These are phyloP conservation scores for Rhynchosporium graminicola DNA, from an alignment of 2,329 filamentous ascomycete genomes.

Conservation along the genomic window DNA sequence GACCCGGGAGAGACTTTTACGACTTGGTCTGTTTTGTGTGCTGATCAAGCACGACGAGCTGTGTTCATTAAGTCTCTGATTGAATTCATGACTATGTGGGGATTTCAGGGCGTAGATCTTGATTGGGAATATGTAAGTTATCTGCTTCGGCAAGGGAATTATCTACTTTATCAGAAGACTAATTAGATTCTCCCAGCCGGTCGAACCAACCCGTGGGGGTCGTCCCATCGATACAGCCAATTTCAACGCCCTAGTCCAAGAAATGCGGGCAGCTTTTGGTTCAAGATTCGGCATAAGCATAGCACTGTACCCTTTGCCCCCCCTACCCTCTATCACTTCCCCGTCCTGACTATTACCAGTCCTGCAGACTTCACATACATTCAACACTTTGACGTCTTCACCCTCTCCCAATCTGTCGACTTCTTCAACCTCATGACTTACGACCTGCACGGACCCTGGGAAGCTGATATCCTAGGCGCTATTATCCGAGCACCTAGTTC, in stretches of 20 bases:
- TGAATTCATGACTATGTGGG: constrained; percentile 41
- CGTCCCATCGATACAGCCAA: constrained; percentile 43
- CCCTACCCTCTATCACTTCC: background rate
- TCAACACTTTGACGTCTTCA: constrained; percentile 38
- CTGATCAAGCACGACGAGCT: constrained; percentile 34
- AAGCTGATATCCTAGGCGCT: constrained; percentile 40
- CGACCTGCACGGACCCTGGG: constrained; percentile 42
- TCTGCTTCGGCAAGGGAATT: background rate
- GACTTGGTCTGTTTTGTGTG: constrained; percentile 40
- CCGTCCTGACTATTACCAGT: constrained; percentile 25
- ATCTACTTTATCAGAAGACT: background rate
- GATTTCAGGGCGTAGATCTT: constrained; percentile 48
- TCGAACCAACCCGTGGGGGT: constrained; percentile 42
- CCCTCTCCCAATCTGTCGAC: constrained; percentile 35
- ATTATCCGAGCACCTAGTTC: constrained; percentile 45
- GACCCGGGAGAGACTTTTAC: constrained; percentile 31
- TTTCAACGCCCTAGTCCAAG: constrained; percentile 38
- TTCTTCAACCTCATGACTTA: constrained; percentile 43
- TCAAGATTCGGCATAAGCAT: constrained; percentile 45
- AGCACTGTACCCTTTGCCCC: constrained; percentile 39
- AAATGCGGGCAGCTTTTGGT: constrained; percentile 40
- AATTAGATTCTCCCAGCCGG: constrained; percentile 35
- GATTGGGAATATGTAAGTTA: constrained; percentile 47
- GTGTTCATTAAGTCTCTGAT: constrained; percentile 44
- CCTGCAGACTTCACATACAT: constrained; percentile 40